Evolutionary conservation across 345 rosid genomes (phyloP), one percentile per base, ranked within the genome.

Genomic region (Euphorbia peplus): DNA sequence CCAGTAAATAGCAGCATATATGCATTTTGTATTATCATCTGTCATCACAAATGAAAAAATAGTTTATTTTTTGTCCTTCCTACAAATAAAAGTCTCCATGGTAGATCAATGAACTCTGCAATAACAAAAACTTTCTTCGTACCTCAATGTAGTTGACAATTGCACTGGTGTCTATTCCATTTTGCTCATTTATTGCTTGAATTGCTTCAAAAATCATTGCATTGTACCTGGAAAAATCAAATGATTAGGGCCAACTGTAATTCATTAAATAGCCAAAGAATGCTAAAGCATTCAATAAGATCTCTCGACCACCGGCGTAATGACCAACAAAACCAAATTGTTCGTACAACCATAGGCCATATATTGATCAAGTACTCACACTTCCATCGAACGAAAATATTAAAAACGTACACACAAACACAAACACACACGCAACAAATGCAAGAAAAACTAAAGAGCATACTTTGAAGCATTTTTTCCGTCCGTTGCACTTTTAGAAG

Each of bases 201-300:
- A 95, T 73, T 14, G 99, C 99, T 86, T 95, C 97, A 69, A 83
- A 82, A 71, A 95, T 91, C 88, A 88, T 54, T 46, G 81, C 82
- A 72, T 85, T 79, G 67, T 84, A 86, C 85, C 91, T 90, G 74
- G 16, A n/a, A 70, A 44, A 76, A 66, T 32, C 14, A 46, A 42
- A 22, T 32, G 62, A 68, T 14, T 62, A 24, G 15, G 11, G 48
- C 59, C 66, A 53, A 41, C 51, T 28, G 68, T 62, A 53, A 32
- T 53, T 26, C 24, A 55, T 4, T 25, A 29, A 26, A 25, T 4
- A 15, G 39, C 28, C 2, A 46, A 39, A 42, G n/a, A 41, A 50
- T 0, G 28, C 4, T 4, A 29, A 28, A 22, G 19, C 1, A 47
- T 8, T 19, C 3, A 42, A 32, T 18, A 11, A 6, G 41, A 4